Evolutionary conservation across 2,329 filamentous ascomycete species (phyloP).

Genomic region (Aureobasidium sp.): DNA sequence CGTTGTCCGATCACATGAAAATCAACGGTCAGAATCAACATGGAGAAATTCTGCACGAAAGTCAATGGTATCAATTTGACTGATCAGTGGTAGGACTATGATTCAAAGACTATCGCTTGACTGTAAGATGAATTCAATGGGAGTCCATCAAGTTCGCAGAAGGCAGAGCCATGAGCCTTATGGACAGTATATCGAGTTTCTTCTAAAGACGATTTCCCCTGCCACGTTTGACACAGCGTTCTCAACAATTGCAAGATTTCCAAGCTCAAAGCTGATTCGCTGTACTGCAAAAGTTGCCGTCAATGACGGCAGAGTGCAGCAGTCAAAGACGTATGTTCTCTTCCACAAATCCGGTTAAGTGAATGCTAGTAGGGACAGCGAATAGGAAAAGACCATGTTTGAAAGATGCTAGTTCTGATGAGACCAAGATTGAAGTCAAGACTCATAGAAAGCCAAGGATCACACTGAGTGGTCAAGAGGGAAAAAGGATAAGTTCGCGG

Average conservation of each 20-base stretch:
- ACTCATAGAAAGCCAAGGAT: not conserved
- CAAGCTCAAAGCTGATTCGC: not conserved
- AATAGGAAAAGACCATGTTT: not conserved
- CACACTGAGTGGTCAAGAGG: not conserved
- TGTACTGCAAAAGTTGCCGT: not conserved
- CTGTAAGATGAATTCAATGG: not conserved
- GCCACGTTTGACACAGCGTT: not conserved
- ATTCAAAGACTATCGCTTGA: not conserved
- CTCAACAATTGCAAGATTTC: not conserved
- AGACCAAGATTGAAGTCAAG: not conserved
- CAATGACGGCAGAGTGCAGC: slow-evolving; percentile 11
- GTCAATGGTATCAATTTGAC: not conserved
- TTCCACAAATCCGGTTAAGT: not conserved
- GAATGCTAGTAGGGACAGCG: not conserved
- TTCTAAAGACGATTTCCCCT: not conserved
- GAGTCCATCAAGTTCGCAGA: not conserved
- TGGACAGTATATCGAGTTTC: not conserved
- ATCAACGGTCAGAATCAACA: slow-evolving; percentile 4
- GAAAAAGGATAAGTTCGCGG: not conserved
- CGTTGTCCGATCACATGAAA: slow-evolving; percentile 6
- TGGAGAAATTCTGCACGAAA: not conserved
- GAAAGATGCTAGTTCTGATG: not conserved
- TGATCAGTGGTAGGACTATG: not conserved
- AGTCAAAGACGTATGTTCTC: not conserved
- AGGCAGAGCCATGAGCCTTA: not conserved